phyloP scores from a whole-genome alignment of 768 basidiomycete genomes.

The Calocera viscosa region DNA sequence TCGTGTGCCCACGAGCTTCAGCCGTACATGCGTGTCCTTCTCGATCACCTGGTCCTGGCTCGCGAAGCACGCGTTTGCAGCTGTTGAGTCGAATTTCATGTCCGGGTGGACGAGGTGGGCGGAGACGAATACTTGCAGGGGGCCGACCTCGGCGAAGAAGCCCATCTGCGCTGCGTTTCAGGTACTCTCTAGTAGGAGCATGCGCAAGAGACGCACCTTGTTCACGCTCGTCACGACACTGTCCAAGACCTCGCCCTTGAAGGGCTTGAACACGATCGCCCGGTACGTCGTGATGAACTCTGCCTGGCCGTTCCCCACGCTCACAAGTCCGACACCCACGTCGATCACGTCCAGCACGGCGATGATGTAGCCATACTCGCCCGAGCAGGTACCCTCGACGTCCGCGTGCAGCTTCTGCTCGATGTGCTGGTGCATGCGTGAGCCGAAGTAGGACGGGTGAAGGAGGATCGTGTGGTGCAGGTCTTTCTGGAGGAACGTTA shows the following conservation, averaged over 20 bases:
- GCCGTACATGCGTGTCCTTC: conserved; percentile 79
- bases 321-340: conserved; percentile 84
- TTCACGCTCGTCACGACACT: conserved; percentile 91
- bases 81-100: conserved; percentile 88
- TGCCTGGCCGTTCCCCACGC: conserved; percentile 85
- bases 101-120: conserved; percentile 95
- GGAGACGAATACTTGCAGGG: conserved; percentile 86
- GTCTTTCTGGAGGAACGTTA: conserved; percentile 54
- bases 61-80: conserved; percentile 93
- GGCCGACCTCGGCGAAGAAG: conserved; percentile 94
- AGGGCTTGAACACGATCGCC: conserved; percentile 99
- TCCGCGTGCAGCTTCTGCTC: conserved; percentile 88
- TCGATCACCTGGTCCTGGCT: conserved; percentile 80
- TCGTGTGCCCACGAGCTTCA: conserved; percentile 96
- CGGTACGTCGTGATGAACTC: conserved; percentile 90
- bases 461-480: conserved; percentile 94
- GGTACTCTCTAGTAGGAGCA: no score
- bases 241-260: conserved; percentile 97
- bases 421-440: conserved; percentile 86
- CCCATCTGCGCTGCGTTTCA: conserved; percentile 75
- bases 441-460: conserved; percentile 96
- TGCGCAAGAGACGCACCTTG: no score
- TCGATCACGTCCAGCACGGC: conserved; percentile 82
- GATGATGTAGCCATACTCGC: conserved; percentile 89
- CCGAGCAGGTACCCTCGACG: conserved; percentile 94